A percentile compares a stretch with the other conserved stretches of the same genome.
phyloP scores from a whole-genome alignment of 2,329 filamentous ascomycete genomes.

The Chalara sp. region DNA sequence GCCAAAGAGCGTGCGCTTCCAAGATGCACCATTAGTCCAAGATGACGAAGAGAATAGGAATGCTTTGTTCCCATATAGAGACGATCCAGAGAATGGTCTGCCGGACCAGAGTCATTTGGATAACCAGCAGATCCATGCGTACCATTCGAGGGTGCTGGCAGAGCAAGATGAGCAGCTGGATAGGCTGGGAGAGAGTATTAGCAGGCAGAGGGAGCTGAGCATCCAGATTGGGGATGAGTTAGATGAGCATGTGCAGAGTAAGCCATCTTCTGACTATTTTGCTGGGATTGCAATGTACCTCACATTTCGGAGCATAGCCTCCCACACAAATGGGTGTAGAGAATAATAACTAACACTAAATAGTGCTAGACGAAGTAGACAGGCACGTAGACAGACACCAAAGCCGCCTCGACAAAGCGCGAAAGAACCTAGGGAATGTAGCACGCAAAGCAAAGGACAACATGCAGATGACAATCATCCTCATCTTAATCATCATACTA shows the following conservation, averaged over 20 bases:
- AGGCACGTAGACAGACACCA: conserved; percentile 75
- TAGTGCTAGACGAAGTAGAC: conserved; percentile 81
- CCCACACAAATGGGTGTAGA: too few relatives aligned
- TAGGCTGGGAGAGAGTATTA: conserved; percentile 74
- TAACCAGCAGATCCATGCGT: conserved; percentile 81
- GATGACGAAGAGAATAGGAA: conserved; percentile 43
- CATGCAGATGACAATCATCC: conserved; percentile 72
- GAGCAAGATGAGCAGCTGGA: conserved; percentile 96
- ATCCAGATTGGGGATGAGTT: conserved; percentile 97
- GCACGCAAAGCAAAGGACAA: conserved; percentile 73
- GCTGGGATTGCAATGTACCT: too few relatives aligned
- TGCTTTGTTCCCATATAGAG: conserved; percentile 62
- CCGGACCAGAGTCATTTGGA: conserved; percentile 43
- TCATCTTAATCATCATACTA: conserved; percentile 59
- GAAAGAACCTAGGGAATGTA: conserved; percentile 64
- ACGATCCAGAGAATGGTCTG: conserved; percentile 47
- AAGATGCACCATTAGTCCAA: conserved; percentile 48
- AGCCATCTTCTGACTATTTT: too few relatives aligned
- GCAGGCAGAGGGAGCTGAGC: conserved; percentile 82
- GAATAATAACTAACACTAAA: too few relatives aligned
- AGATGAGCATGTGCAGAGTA: conserved; percentile 70
- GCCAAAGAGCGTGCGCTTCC: conserved; percentile 80
- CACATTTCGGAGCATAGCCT: too few relatives aligned
- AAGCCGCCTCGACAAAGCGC: conserved; percentile 67
- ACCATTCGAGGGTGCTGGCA: conserved; percentile 73